phyloP scores from a whole-genome alignment of 306 rosid species.

The Sindora glabra region DNA sequence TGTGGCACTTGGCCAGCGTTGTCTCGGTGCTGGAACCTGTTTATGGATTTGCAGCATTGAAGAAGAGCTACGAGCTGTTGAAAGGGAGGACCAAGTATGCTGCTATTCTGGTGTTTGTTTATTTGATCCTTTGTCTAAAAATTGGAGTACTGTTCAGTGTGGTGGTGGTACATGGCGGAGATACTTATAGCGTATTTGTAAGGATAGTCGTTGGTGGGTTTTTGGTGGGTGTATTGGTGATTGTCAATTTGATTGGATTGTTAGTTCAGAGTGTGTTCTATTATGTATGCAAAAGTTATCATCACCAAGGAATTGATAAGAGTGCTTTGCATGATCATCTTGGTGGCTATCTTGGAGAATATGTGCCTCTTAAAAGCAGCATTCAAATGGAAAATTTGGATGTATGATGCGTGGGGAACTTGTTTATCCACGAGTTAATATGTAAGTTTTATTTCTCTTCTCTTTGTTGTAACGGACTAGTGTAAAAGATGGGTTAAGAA shows the following conservation, averaged over 20 bases:
- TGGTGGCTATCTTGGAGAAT: conserved; percentile 96
- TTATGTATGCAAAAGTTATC: conserved; percentile 88
- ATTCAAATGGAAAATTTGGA: conserved; percentile 88
- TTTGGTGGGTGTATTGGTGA: conserved; percentile 74
- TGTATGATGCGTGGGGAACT: conserved; percentile 31
- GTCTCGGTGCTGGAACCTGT: conserved; percentile 79
- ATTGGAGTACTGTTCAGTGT: conserved; percentile 49
- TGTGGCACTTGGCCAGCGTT: conserved; percentile 92
- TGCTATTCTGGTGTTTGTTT: conserved; percentile 39
- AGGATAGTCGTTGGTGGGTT: conserved; percentile 84
- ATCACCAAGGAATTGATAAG: conserved; percentile 90
- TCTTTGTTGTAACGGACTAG: conserved; percentile 10
- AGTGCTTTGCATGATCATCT: conserved; percentile 80
- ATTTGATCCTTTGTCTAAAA: conserved; percentile 44
- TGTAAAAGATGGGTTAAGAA: conserved; percentile 11
- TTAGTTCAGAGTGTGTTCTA: conserved; percentile 87
- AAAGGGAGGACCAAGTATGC: conserved; percentile 62
- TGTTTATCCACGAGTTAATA: not conserved
- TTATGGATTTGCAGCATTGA: conserved; percentile 78
- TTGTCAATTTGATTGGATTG: conserved; percentile 81
- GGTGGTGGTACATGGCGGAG: conserved; percentile 75
- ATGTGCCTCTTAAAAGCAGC: conserved; percentile 93
- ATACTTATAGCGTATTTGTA: conserved; percentile 33
- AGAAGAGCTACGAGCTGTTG: conserved; percentile 70
- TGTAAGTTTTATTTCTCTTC: conserved; percentile 26